Percentiles rank a stretch among this genome's conserved stretches.
phyloP scores from a whole-genome alignment of 441 rosid species.

The Mallotus repandus region DNA sequence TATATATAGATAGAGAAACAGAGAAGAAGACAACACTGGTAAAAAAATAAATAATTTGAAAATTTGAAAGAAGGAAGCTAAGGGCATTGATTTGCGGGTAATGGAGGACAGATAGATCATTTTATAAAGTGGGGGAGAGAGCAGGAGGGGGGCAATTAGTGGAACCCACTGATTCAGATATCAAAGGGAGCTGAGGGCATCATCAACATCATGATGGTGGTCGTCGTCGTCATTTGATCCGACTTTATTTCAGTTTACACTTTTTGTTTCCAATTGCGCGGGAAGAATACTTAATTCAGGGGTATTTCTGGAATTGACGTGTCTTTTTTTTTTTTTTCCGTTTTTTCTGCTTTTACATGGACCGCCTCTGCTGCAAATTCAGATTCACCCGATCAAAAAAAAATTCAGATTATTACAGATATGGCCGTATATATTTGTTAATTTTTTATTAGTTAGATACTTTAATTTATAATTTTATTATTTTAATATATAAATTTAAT shows the following conservation, averaged over 20 bases:
- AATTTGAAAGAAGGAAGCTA: neutral
- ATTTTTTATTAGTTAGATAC: too few relatives aligned
- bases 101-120: constrained; percentile 68
- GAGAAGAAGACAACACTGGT: neutral
- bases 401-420: too few relatives aligned
- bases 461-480: too few relatives aligned
- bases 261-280: constrained; percentile 22
- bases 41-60: neutral
- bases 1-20: constrained; percentile 17
- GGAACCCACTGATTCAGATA: constrained; percentile 33
- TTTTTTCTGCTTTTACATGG: too few relatives aligned
- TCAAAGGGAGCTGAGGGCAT: constrained; percentile 2
- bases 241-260: constrained; percentile 9
- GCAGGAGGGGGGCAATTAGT: neutral
- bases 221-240: constrained; percentile 27
- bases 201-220: constrained; percentile 18
- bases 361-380: too few relatives aligned
- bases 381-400: too few relatives aligned
- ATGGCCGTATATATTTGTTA: too few relatives aligned
- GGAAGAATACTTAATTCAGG: constrained; percentile 13
- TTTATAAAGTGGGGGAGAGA: constrained; percentile 23
- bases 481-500: too few relatives aligned
- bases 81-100: constrained; percentile 54
- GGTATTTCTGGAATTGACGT: constrained; percentile 5
- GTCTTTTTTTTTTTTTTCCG: neutral